Conservation (phyloP, 805 yeast species). For the Danielozyma ontarioensis region DNA sequence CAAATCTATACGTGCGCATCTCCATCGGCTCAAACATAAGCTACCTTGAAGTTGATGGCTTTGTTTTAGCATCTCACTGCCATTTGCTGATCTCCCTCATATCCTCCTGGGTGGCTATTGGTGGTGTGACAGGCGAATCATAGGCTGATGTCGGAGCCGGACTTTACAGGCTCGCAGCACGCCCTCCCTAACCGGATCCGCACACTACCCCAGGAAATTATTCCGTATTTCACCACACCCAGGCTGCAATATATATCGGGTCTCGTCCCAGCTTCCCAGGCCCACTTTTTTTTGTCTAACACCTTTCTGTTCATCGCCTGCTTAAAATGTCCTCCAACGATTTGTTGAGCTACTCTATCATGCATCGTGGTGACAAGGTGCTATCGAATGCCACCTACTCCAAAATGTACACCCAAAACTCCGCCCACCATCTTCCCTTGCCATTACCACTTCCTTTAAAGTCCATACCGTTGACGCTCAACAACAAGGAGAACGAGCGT, state of each 20-base stretch:
- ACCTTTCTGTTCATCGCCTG: slow-evolving; percentile 6
- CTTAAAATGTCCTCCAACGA: slow-evolving; percentile 29
- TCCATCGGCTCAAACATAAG: too few relatives aligned
- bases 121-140: too few relatives aligned
- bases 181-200: slow-evolving; percentile 5
- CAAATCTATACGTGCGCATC: too few relatives aligned
- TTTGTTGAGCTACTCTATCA: slow-evolving; percentile 35
- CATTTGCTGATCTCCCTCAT: too few relatives aligned
- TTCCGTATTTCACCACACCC: slow-evolving; percentile 3
- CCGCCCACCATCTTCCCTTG: slow-evolving; percentile 1
- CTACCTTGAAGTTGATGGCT: too few relatives aligned
- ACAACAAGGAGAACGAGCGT: neutral
- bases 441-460: slow-evolving; percentile 4
- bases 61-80: too few relatives aligned
- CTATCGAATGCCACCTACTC: neutral
- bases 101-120: too few relatives aligned
- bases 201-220: slow-evolving; percentile 9
- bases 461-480: slow-evolving; percentile 1
- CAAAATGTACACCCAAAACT: slow-evolving; percentile 1
- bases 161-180: neutral
- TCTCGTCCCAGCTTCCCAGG: neutral
- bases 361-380: slow-evolving; percentile 22
- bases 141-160: too few relatives aligned
- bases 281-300: slow-evolving; percentile 1
- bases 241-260: neutral